Evolutionary conservation across 169 alveolate genomes (phyloP), one percentile per base, ranked within the genome.

Genomic region (Plasmodium knowlesi): DNA sequence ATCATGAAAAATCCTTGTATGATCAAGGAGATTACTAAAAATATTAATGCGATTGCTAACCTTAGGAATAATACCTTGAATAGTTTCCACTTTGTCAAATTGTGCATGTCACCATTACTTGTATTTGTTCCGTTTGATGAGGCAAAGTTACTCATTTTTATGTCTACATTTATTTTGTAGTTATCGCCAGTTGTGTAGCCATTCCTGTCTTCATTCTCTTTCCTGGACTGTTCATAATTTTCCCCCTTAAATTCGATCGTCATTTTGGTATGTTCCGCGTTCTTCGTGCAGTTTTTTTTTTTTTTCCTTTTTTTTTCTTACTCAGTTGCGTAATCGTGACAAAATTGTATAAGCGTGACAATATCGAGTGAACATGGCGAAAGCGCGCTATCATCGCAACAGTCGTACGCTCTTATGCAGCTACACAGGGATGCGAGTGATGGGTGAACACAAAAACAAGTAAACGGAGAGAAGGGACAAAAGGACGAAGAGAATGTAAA

Each of bases 1-100:
- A 86, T 86, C 93, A 86, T 86, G 25, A 86, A 50, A 34, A 76
- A 86, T 37, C 93, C 85, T 86, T 86, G 93, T 86, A 86, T 86
- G 81, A 86, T 22, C 70, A 86, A 76, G 39, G 86, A 34, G 67
- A 86, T 34, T 41, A 86, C 9, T 19, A 86, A 76, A 86, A 74
- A 86, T 73, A 34, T 12, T 19, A 86, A 43, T 5, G 93, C 37
- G 70, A 86, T 50, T 16, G 41, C 37, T 67, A 86, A 76, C 80
- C 80, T 86, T 10, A 57, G 57, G 53, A 86, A n/a, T 76, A 86
- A 86, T 41, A 86, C 80, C 43, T 76, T 86, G 25, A 74, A 53
- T 39, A 86, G 67, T 43, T 78, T 86, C 84, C 85, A 76, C 74
- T 85, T 30, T 50, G 86, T 73, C 67, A 85, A 85, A 6, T 25